These are phyloP conservation scores for Cyclanthera cordifolia DNA, from an alignment of 306 rosid genomes.

Conservation along the genomic window DNA sequence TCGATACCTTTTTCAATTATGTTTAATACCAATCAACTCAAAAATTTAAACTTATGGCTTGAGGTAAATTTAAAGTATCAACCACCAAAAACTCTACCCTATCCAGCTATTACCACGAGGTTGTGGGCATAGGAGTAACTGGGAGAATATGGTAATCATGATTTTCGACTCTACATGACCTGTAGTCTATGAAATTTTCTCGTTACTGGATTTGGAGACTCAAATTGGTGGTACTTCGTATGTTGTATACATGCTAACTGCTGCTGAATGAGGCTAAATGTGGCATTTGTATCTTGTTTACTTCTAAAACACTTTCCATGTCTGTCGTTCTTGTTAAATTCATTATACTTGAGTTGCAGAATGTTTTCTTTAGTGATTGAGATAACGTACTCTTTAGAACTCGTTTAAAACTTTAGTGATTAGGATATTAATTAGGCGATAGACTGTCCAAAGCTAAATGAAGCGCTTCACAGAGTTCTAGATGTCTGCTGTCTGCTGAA, in stretches of 20 bases:
- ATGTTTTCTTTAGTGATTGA: neutral
- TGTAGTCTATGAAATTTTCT: neutral
- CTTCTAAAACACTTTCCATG: neutral
- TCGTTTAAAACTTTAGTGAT: neutral
- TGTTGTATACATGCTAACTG: neutral
- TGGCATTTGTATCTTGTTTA: neutral
- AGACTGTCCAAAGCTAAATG: constrained; percentile 80
- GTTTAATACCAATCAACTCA: too few species aligned
- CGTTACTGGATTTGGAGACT: too few species aligned
- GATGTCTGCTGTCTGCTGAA: constrained; percentile 67
- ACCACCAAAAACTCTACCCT: constrained; percentile 64
- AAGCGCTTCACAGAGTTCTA: constrained; percentile 62
- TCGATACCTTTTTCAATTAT: too few species aligned
- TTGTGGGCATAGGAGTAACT: constrained; percentile 36
- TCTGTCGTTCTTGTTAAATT: neutral
- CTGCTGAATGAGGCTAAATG: neutral
- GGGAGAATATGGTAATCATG: constrained; percentile 74
- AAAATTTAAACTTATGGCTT: too few species aligned
- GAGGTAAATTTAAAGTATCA: too few species aligned
- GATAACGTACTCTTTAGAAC: neutral
- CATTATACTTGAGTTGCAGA: neutral
- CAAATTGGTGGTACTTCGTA: neutral
- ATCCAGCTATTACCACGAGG: constrained; percentile 54
- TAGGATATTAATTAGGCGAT: constrained; percentile 41
- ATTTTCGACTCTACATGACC: neutral